These are phyloP conservation scores for Leishmania aethiopica DNA, from an alignment of 208 protist genomes.

Conservation along the genomic window DNA sequence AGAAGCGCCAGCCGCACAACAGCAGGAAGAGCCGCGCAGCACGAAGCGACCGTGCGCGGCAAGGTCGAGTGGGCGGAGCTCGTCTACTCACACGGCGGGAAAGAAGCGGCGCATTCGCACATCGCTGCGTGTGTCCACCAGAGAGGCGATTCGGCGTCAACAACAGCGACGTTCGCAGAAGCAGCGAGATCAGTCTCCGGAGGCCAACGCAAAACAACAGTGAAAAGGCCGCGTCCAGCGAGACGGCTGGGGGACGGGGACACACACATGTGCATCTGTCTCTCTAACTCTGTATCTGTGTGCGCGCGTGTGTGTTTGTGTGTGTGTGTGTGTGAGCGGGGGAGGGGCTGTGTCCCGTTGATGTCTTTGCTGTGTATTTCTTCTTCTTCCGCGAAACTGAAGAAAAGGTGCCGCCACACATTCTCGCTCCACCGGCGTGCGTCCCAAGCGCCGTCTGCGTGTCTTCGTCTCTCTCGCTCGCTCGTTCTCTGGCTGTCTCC, in stretches of 20 bases:
- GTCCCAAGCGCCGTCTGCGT: background rate
- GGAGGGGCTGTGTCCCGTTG: background rate
- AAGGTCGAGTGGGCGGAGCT: background rate
- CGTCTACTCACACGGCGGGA: background rate
- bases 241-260: background rate
- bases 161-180: background rate
- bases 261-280: background rate
- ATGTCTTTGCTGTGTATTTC: background rate
- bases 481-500: no score
- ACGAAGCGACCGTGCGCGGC: background rate
- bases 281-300: background rate
- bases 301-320: background rate
- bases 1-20: background rate
- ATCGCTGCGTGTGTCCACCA: conserved; percentile 1
- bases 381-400: background rate
- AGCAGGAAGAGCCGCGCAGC: background rate
- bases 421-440: background rate
- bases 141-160: background rate
- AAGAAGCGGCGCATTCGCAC: conserved; percentile 5
- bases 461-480: background rate
- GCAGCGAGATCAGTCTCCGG: background rate
- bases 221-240: background rate
- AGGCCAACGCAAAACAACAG: background rate
- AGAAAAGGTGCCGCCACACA: background rate
- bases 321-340: background rate